phyloP scores from a whole-genome alignment of 176 grass and related monocot species.

The Eragrostis curvula region DNA sequence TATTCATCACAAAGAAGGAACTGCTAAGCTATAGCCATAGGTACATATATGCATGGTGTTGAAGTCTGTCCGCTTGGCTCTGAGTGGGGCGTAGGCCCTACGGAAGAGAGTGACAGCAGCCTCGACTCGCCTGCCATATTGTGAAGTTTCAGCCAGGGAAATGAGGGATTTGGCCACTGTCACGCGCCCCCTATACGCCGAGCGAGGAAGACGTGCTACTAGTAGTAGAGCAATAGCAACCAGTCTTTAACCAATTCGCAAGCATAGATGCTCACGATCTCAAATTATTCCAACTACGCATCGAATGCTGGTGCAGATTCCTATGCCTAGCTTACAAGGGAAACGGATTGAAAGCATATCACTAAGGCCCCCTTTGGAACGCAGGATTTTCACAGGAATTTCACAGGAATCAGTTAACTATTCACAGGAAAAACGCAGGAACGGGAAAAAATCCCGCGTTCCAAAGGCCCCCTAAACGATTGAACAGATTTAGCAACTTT shows the following conservation, averaged over 20 bases:
- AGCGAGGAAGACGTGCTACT: constrained; percentile 5
- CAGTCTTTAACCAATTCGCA: background rate
- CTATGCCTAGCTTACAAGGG: background rate
- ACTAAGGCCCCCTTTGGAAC: too few relatives aligned
- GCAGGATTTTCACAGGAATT: too few relatives aligned
- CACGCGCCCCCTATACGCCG: background rate
- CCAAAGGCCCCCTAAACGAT: too few relatives aligned
- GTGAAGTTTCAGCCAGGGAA: constrained; percentile 49
- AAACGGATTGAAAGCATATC: background rate
- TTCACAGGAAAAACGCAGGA: too few relatives aligned
- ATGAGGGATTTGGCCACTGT: constrained; percentile 30
- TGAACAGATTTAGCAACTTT: too few relatives aligned
- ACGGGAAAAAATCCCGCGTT: too few relatives aligned
- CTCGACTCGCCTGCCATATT: background rate
- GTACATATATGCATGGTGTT: background rate
- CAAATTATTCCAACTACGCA: too few relatives aligned
- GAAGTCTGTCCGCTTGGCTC: background rate
- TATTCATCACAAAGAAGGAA: background rate
- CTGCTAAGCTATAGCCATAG: background rate
- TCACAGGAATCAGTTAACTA: too few relatives aligned
- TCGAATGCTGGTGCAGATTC: background rate
- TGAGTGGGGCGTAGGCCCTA: background rate
- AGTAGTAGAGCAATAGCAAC: background rate
- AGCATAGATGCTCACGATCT: background rate
- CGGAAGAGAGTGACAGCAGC: background rate